Conservation (phyloP, 768 basidiomycete species). For the Boletus pseudopeckii region DNA sequence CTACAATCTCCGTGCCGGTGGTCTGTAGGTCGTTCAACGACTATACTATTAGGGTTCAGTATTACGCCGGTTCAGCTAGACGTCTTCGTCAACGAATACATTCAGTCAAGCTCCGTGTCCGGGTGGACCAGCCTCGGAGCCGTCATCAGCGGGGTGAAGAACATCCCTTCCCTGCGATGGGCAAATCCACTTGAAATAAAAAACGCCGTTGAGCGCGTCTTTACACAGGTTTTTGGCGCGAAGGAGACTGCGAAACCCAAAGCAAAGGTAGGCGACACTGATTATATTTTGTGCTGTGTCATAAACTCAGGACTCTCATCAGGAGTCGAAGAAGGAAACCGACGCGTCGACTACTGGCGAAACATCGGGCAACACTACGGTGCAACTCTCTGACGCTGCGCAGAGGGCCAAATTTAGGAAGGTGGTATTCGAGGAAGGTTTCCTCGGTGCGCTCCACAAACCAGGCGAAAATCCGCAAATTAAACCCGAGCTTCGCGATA, state of each 20-base stretch:
- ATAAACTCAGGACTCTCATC: not conserved
- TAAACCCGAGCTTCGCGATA: slow-evolving; percentile 68
- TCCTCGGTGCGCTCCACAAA: slow-evolving; percentile 87
- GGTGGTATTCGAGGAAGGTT: slow-evolving; percentile 90
- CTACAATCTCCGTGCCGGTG: not conserved
- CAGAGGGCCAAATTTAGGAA: slow-evolving; percentile 41
- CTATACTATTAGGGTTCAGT: slow-evolving; percentile 59
- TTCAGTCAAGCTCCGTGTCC: slow-evolving; percentile 49
- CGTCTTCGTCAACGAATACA: slow-evolving; percentile 51
- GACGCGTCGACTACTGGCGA: slow-evolving; percentile 13
- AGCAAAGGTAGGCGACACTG: slow-evolving; percentile 46
- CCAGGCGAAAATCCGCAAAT: slow-evolving; percentile 93
- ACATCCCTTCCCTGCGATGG: slow-evolving; percentile 67
- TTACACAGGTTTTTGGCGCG: slow-evolving; percentile 64
- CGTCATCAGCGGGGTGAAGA: slow-evolving; percentile 61
- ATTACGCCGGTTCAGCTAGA: slow-evolving; percentile 68
- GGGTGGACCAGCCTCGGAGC: slow-evolving; percentile 79
- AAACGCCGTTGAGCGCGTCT: slow-evolving; percentile 69
- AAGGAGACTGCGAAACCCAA: slow-evolving; percentile 68
- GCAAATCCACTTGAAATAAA: slow-evolving; percentile 83
- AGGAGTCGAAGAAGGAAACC: slow-evolving; percentile 52
- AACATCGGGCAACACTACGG: slow-evolving; percentile 20
- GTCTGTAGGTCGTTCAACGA: not conserved
- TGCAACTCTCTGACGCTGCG: slow-evolving; percentile 33
- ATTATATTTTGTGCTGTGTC: not conserved